Base-by-base conservation (phyloP, 2,329 filamentous ascomycete genomes). In the Didymellaceae sp. region DNA sequence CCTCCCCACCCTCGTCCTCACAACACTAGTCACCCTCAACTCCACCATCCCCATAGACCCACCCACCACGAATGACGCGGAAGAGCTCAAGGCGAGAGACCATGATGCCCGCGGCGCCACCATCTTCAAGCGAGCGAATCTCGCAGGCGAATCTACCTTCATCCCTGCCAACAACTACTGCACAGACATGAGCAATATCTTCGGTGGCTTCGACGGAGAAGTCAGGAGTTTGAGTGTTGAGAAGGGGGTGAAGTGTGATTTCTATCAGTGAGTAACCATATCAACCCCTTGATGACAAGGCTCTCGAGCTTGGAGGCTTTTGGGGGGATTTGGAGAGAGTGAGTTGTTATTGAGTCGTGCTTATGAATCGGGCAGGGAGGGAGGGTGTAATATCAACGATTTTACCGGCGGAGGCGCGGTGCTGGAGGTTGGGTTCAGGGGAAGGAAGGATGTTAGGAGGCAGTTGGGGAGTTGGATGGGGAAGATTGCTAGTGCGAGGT, bases 201-300 rank as follows among this genome's bases (percentile, higher is more conserved):
- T 44, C 5, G 50, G 50, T 7, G 49, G 43, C 3, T 53, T 53
- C n/a, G 50, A 44, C 4, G 44, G 44, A 1, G 22, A 31, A 14
- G 24, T 48, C 14, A 37, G 18, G 22, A 48, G 50, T 14, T 25
- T 53, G 50, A 48, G 50, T 9, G 44, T 48, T 1, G 50, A 53
- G 50, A 31, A 26, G 22, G 50, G 44, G 14, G 6, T 5, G 9
- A 38, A 41, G 22, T 53, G 50, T 31, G 7, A 25, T 20, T 48
- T 48, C n/a, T 53, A 48, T 10, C 18, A 40, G 50, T 53, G 14
- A 40, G 40, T n/a, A n/a, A n/a, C n/a, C n/a, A n/a, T n/a, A n/a
- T n/a, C n/a, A n/a, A n/a, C n/a, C n/a, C n/a, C n/a, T n/a, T n/a
- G n/a, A n/a, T n/a, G n/a, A n/a, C n/a, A n/a, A n/a, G n/a, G n/a